These are phyloP conservation scores for cucumber (Cucumis sativus) DNA, from an alignment of 306 rosid genomes.

Conservation along the genomic window Cucumber_9930_V3 NC_026660.2:28002001-28002500, in stretches of 20 bases:
- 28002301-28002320: neutral
- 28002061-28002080: neutral
- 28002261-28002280: neutral
- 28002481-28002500: constrained; percentile 55
- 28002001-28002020: neutral
- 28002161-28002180: neutral
- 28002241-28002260: neutral
- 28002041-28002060: neutral
- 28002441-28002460: constrained; percentile 21
- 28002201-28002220: neutral
- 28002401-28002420: constrained; percentile 25
- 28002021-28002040: neutral
- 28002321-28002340: neutral
- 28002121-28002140: neutral
- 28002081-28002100: neutral
- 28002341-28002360: constrained; percentile 19
- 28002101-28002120: neutral
- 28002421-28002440: constrained; percentile 26
- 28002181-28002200: neutral
- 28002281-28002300: neutral
- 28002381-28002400: constrained; percentile 20
- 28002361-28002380: constrained; percentile 21
- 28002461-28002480: constrained; percentile 33
- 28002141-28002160: neutral
- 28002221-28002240: neutral